A percentile compares a stretch with the other conserved stretches of the same genome.
phyloP scores from a whole-genome alignment of 495 filamentous ascomycete genomes.

The Hyaloscypha finlandica region DNA sequence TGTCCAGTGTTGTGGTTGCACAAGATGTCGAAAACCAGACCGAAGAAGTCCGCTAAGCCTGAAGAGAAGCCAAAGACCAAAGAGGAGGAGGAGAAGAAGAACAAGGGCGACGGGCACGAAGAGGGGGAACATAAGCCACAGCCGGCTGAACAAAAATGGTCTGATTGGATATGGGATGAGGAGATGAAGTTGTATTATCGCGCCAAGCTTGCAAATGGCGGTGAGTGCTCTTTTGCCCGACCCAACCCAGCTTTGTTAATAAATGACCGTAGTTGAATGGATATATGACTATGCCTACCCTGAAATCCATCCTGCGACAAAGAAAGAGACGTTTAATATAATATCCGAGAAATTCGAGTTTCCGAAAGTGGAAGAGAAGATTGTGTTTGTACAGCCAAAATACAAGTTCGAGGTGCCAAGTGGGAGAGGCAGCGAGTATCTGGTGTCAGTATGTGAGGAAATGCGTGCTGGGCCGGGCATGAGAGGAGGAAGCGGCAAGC shows the following conservation, averaged over 20 bases:
- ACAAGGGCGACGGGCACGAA: not conserved
- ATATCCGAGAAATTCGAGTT: not conserved
- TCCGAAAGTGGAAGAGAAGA: conserved; percentile 3
- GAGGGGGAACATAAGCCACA: not conserved
- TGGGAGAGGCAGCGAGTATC: not conserved
- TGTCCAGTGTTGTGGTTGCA: not conserved
- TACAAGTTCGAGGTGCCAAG: not conserved
- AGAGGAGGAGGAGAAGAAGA: not conserved
- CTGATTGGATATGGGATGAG: conserved; percentile 8
- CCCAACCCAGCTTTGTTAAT: not conserved
- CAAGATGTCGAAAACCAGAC: not conserved
- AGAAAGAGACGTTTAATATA: not conserved
- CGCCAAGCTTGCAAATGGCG: not conserved
- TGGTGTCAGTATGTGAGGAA: not conserved
- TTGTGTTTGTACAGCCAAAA: conserved; percentile 1
- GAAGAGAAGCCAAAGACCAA: not conserved
- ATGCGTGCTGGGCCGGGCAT: not conserved
- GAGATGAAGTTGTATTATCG: conserved; percentile 1
- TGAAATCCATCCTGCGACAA: not conserved
- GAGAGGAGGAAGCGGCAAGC: not conserved
- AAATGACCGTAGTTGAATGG: conserved; percentile 2
- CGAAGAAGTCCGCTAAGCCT: not conserved
- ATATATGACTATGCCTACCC: not conserved
- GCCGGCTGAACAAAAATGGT: not conserved
- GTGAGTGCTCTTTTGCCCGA: not conserved